Evolutionary conservation across 345 rosid species (phyloP).

Genomic region (Cardamine resedifolia): DNA sequence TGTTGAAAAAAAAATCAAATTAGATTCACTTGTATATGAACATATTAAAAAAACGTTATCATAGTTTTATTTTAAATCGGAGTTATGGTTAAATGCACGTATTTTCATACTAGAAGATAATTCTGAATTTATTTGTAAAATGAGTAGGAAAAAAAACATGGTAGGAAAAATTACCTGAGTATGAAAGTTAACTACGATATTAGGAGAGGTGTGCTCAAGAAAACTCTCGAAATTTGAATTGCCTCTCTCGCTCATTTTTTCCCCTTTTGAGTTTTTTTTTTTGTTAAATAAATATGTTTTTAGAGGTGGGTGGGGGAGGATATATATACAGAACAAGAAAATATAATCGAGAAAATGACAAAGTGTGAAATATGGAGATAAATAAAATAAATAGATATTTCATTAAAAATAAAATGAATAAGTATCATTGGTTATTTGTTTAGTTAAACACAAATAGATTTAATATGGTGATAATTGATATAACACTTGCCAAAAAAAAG

Average conservation of each 20-base stretch:
- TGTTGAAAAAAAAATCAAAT: neutral
- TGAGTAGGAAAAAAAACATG: neutral
- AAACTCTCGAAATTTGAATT: conserved; percentile 7
- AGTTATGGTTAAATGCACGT: too few species aligned
- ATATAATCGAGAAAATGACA: neutral
- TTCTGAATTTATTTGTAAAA: neutral
- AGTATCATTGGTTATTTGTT: neutral
- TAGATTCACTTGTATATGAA: neutral
- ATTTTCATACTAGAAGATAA: neutral
- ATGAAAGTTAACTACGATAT: neutral
- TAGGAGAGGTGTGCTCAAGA: neutral
- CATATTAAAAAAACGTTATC: neutral
- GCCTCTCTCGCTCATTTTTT: neutral
- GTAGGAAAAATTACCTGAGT: neutral
- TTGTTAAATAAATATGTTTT: neutral
- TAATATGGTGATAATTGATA: neutral
- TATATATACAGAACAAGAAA: neutral
- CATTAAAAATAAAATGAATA: neutral
- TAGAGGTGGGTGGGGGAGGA: too few species aligned
- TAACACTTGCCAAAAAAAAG: neutral
- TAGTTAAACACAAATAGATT: neutral
- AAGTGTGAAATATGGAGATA: neutral
- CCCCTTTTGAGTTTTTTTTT: neutral
- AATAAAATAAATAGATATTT: neutral
- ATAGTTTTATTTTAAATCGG: neutral